Conservation (phyloP, 192 early-diverging fungal genomes). For the Chytriomyces hyalinus region DNA sequence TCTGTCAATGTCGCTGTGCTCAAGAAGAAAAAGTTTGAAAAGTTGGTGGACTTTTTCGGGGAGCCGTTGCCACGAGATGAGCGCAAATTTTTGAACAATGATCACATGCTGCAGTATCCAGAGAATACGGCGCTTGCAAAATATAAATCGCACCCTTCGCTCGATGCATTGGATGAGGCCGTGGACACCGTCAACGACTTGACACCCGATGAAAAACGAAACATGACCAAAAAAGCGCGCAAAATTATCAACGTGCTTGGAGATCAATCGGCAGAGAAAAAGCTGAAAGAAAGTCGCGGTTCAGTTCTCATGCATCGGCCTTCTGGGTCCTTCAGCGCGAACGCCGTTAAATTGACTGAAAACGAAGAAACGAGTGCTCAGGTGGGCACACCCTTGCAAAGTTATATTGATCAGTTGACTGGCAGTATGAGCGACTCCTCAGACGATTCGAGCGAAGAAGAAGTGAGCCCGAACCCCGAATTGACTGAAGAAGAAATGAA, state of each 20-base stretch:
- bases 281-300: not conserved
- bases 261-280: not conserved
- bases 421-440: not conserved
- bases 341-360: not conserved
- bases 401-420: not conserved
- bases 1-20: not conserved
- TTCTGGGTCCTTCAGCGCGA: not conserved
- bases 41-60: conserved; percentile 10
- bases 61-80: conserved; percentile 5
- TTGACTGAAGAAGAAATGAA: conserved; percentile 4
- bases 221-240: conserved; percentile 10
- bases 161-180: not conserved
- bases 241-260: conserved; percentile 17
- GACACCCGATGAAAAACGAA: conserved; percentile 6
- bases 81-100: conserved; percentile 2
- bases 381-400: not conserved
- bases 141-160: not conserved
- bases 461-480: not conserved
- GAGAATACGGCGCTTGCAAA: not conserved
- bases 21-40: conserved; percentile 21
- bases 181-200: conserved; percentile 27
- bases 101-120: conserved; percentile 1
- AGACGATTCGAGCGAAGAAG: not conserved
- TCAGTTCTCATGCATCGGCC: not conserved
- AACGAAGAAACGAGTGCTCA: not conserved